Percentiles rank a stretch among this genome's conserved stretches.
phyloP scores from a whole-genome alignment of 345 rosid species.

The Rhodomyrtus tomentosa region DNA sequence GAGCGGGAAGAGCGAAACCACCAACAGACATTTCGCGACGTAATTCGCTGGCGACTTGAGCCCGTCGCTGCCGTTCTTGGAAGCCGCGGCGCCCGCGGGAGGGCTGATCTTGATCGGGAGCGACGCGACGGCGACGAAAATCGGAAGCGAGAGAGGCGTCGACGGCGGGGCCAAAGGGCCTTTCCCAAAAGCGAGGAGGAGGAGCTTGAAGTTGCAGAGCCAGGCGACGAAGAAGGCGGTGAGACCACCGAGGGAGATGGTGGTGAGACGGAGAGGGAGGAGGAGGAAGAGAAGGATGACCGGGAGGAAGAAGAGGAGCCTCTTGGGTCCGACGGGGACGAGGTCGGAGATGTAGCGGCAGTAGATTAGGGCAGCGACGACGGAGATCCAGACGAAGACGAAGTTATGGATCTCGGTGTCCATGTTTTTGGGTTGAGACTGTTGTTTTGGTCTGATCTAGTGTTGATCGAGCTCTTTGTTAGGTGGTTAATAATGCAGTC shows the following conservation, averaged over 20 bases:
- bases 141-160: slow-evolving; percentile 2
- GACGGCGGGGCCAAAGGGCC: slow-evolving; percentile 15
- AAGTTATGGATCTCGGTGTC: slow-evolving; percentile 6
- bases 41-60: slow-evolving; percentile 9
- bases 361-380: slow-evolving; percentile 3
- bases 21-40: background rate
- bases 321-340: background rate
- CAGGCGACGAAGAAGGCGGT: slow-evolving; percentile 22
- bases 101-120: slow-evolving; percentile 12
- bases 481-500: too few species aligned
- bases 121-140: slow-evolving; percentile 8
- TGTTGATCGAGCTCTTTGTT: background rate
- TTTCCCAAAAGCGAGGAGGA: slow-evolving; percentile 15
- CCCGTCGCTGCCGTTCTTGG: background rate
- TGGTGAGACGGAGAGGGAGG: slow-evolving; percentile 16
- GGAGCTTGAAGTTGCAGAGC: slow-evolving; percentile 28
- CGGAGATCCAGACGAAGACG: slow-evolving; percentile 13
- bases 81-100: background rate
- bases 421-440: background rate
- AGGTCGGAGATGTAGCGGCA: slow-evolving; percentile 3
- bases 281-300: slow-evolving; percentile 13
- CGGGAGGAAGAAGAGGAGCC: slow-evolving; percentile 15
- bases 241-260: slow-evolving; percentile 5
- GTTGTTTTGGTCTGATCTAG: background rate
- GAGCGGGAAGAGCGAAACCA: background rate